These are phyloP conservation scores for Meyerozyma guilliermondii DNA, from an alignment of 1,139 yeast species.

Conservation along the genomic window DNA sequence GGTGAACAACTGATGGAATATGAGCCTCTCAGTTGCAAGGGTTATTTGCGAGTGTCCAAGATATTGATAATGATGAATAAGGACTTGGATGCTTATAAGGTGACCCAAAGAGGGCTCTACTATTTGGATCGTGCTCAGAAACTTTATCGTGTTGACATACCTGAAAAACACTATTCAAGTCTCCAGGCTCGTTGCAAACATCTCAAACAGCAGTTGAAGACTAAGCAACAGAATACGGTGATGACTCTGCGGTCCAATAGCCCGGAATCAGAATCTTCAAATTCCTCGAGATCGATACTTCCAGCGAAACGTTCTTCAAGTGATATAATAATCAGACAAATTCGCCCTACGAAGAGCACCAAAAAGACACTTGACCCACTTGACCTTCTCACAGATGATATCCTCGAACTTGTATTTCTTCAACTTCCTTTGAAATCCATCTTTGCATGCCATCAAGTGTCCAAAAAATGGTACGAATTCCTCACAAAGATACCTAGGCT, in stretches of 20 bases:
- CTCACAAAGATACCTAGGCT: not conserved
- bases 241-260: not conserved
- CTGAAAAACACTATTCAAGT: not conserved
- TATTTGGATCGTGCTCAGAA: not conserved
- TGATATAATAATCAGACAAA: not conserved
- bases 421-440: not conserved
- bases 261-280: not conserved
- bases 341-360: not conserved
- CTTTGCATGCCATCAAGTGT: not conserved
- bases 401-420: not conserved
- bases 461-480: not conserved
- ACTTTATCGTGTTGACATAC: not conserved
- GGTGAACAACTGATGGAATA: conserved; percentile 34
- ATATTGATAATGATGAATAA: conserved; percentile 25
- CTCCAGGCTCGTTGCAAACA: not conserved
- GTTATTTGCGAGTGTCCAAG: conserved; percentile 53
- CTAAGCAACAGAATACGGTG: not conserved
- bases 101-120: conserved; percentile 36
- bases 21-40: conserved; percentile 57
- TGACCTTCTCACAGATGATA: not conserved
- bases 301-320: not conserved
- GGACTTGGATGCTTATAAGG: conserved; percentile 37
- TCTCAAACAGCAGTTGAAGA: not conserved
- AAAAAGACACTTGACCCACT: not conserved
- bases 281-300: not conserved